Base-by-base conservation (phyloP, 257 asterid genomes). In the Echium plantagineum region DNA sequence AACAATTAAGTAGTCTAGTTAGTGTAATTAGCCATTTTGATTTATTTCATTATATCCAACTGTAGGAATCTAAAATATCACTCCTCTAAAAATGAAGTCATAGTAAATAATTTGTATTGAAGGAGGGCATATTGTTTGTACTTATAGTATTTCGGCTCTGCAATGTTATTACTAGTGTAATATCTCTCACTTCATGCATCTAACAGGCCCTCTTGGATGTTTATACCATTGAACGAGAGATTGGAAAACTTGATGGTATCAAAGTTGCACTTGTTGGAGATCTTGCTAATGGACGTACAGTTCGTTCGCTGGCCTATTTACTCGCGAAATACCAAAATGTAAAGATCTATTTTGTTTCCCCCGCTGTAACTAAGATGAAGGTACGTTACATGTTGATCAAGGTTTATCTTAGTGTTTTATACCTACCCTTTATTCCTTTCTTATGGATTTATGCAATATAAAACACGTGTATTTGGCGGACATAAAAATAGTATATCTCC, bases 281-380 rank as follows among this genome's bases (percentile, higher is more conserved):
- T 84, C 95, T 91, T 82, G 97, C 97, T 65, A 21, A 84, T 63
- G 97, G 98, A 57, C 81, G 97, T 68, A 88, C 98, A 16, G 95
- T 91, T 17, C 84, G 97, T 6, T 91, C 98, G 12, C 97, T 91
- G 63, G 94, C 98, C 57, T 75, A 88, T 78, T 75, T 91, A 73
- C 97, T 89, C 6, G 80, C 94, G 24, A 76, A 75, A 74, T 88
- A 77, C 76, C 61, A 78, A 48, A 83, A 83, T 69, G 97, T 91
- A 66, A 84, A 91, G 65, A 71, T 91, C 73, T 86, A 85, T 83
- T 75, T 89, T 12, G 94, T 91, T 66, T 88, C 97, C 19, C 98
- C 97, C 10, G 89, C 82, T 54, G 84, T 86, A 26, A 95, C 86
- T 9, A 88, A 81, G 80, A 91, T 89, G 97, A 91, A 91, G 95